These are phyloP conservation scores for Claviceps digitariae DNA, from an alignment of 2,329 filamentous ascomycete genomes.

Conservation along the genomic window DNA sequence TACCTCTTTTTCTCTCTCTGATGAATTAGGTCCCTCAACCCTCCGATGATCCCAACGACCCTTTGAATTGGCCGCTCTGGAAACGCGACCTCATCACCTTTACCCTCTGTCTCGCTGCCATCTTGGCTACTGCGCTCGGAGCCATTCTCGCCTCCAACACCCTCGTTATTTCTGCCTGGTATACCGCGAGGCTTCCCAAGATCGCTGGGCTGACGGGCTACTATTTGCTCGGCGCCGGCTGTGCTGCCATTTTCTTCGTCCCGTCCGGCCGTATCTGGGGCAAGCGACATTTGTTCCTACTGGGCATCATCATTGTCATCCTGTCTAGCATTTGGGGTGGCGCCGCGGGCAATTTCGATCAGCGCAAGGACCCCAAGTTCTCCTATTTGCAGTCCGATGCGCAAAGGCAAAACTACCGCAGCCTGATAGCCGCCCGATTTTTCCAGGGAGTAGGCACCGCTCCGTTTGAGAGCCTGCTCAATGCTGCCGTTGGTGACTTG, in stretches of 20 bases:
- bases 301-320: slow-evolving; percentile 63
- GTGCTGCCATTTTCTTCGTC: slow-evolving; percentile 74
- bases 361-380: not conserved
- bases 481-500: slow-evolving; percentile 76
- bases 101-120: slow-evolving; percentile 64
- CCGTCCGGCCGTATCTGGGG: slow-evolving; percentile 84
- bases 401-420: slow-evolving; percentile 42
- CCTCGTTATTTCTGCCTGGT: slow-evolving; percentile 57
- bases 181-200: slow-evolving; percentile 52
- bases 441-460: slow-evolving; percentile 79
- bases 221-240: slow-evolving; percentile 69
- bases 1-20: not conserved
- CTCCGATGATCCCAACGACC: slow-evolving; percentile 82
- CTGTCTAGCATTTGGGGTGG: slow-evolving; percentile 68
- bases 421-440: slow-evolving; percentile 63
- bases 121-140: slow-evolving; percentile 73
- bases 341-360: slow-evolving; percentile 33
- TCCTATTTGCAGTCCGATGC: slow-evolving; percentile 1
- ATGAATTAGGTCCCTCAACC: slow-evolving; percentile 58
- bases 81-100: slow-evolving; percentile 68
- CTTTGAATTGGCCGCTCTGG: slow-evolving; percentile 75
- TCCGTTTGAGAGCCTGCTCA: slow-evolving; percentile 82
- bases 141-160: slow-evolving; percentile 85
- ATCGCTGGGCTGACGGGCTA: slow-evolving; percentile 78
- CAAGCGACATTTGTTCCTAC: slow-evolving; percentile 74